Base-by-base conservation (phyloP, 2,329 filamentous ascomycete genomes). In the Metarhizium rileyi region DNA sequence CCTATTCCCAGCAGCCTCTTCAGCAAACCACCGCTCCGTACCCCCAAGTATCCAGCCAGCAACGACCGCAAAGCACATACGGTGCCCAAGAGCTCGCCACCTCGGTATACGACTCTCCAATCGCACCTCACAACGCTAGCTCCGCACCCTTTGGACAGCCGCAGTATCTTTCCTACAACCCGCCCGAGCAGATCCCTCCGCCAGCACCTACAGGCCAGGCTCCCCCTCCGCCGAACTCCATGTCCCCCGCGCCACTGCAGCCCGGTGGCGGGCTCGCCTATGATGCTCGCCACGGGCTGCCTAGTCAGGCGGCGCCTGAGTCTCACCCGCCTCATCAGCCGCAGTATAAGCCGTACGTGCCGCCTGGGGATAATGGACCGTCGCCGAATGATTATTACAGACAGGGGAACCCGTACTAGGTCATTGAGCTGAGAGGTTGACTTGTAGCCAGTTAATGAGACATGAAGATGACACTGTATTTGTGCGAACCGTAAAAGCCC, bases 1-100 rank as follows among this genome's bases (percentile, higher is more conserved):
- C 73, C 36, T 80, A 81, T 59, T 63, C 70, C 5, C 66, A 20
- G 20, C 60, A 59, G 44, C 50, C 54, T 3, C 53, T 49, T n/a
- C 64, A 62, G 46, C 53, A 50, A 43, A 49, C 49, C 28, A 50
- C 55, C 42, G 58, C 57, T 35, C 63, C 71, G 5, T 79, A 78
- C 54, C 60, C 66, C 41, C 75, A 64, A 63, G 73, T 66, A 49
- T 69, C 66, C 51, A 54, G 56, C 36, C 44, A 46, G 18, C 47
- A 78, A 50, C 79, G 77, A 16, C 83, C 81, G 3, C 78, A 83
- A 60, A 84, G 81, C 63, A 85, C 80, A 10, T 86, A 85, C 57
- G 81, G 83, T 26, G 79, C 86, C 1, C 87, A 90, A 66, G 87
- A 91, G 67, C 72, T 91, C 44, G 84, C 86, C 25, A 89, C 86